These are phyloP conservation scores for Reticulascus tulasneorum DNA, from an alignment of 2,329 filamentous ascomycete species.

Conservation along the genomic window DNA sequence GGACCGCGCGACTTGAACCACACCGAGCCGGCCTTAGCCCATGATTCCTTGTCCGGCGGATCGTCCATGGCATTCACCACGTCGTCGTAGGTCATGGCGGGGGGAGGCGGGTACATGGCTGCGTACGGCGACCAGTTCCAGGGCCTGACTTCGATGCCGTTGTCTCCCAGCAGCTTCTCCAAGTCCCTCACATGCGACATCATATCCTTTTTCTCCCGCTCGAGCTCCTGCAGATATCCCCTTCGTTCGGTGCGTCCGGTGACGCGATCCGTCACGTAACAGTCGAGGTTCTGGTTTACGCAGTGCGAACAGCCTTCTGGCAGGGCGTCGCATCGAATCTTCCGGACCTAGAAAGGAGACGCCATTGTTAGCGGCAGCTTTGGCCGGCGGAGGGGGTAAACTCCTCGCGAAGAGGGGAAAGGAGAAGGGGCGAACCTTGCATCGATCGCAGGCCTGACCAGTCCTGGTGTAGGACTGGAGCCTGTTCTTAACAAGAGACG, in stretches of 20 bases:
- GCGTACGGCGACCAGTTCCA: constrained; percentile 26
- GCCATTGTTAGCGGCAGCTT: not conserved
- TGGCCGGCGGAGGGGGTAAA: not conserved
- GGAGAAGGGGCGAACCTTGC: constrained; percentile 59
- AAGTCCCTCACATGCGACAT: constrained; percentile 63
- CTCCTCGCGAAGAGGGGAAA: not conserved
- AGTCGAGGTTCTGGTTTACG: constrained; percentile 69
- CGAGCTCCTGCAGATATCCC: constrained; percentile 73
- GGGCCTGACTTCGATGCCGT: constrained; percentile 58
- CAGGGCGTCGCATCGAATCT: constrained; percentile 81
- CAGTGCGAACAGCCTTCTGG: constrained; percentile 81
- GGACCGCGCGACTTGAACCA: constrained; percentile 30
- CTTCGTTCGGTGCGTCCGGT: constrained; percentile 75
- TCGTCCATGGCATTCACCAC: constrained; percentile 17
- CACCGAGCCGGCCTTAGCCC: constrained; percentile 27
- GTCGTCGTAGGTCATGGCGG: constrained; percentile 21
- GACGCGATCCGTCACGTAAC: constrained; percentile 82
- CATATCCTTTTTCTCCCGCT: constrained; percentile 67
- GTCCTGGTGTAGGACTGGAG: constrained; percentile 58
- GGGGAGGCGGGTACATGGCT: constrained; percentile 16
- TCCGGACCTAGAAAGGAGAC: constrained; percentile 57
- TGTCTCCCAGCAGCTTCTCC: constrained; percentile 59
- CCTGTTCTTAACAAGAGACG: constrained; percentile 51
- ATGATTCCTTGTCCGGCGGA: constrained; percentile 21
- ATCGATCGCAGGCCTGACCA: constrained; percentile 83